Evolutionary conservation across 352 stramenopile genomes (phyloP), one percentile per base, ranked within the genome.

Genomic region (Plasmopara muralis): DNA sequence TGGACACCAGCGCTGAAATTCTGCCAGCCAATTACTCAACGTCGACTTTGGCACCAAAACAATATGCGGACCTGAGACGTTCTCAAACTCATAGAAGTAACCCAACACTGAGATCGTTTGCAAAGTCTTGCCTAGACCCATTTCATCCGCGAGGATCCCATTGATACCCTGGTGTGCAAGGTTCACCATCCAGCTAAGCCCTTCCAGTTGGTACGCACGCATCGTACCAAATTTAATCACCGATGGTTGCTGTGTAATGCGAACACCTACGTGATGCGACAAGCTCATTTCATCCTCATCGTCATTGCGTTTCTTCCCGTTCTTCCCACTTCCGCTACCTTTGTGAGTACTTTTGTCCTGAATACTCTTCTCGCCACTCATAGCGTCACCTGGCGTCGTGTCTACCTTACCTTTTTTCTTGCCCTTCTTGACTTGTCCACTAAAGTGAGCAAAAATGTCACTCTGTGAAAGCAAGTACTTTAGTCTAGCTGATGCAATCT

Each of bases 101-200:
- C 57, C 84, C 20, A 95, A 62, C 52, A 95, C 81, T 0, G 84
- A 95, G 47, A 95, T 95, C 16, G 84, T 95, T 57, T 95, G 90
- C 31, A 99, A 89, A 0, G 96, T 99, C 68, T 99, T 99, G 31
- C 96, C 96, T n/a, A 98, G 81, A 56, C 89, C 93, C 91, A 98
- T 98, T 68, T 98, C 95, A 61, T 98, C 96, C 0, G 94, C 97
- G 25, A 99, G 66, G 47, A 99, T 99, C 10, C 95, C 96, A 71
- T 99, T 99, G 44, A 99, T 92, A 44, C 97, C 95, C 57, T 99
- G 98, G 62, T 99, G 95, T 49, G 98, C 93, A 8, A 99, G 78
- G 63, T 98, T 98, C 7, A 99, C 78, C 70, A 99, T 92, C 97
- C 97, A 99, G 62, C 96, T 97, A 43, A 99, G 72, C n/a, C 97